These are phyloP conservation scores for Mucor piriformis DNA, from an alignment of 371 early-diverging fungal genomes.

Conservation along the genomic window DNA sequence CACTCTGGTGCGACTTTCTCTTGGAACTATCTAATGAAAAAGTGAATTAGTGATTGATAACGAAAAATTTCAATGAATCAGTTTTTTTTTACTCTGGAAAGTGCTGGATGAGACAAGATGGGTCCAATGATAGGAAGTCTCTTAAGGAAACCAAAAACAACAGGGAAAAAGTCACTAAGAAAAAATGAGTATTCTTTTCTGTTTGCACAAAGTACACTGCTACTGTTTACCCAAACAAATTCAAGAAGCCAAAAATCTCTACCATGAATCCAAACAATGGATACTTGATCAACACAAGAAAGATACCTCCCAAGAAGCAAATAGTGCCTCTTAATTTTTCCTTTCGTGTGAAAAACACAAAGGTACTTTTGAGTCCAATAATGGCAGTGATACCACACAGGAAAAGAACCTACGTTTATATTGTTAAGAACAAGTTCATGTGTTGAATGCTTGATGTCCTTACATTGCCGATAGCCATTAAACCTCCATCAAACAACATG, in stretches of 20 bases:
- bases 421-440: too few relatives aligned
- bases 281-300: conserved; percentile 86
- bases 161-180: conserved; percentile 93
- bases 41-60: neutral
- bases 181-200: neutral
- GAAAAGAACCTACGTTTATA: conserved; percentile 77
- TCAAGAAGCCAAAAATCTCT: conserved; percentile 93
- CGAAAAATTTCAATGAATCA: too few relatives aligned
- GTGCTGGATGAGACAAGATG: conserved; percentile 78
- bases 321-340: conserved; percentile 88
- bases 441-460: neutral
- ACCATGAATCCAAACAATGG: conserved; percentile 89
- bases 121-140: conserved; percentile 89
- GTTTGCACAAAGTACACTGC: too few relatives aligned
- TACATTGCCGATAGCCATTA: conserved; percentile 97
- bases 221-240: conserved; percentile 95
- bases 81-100: conserved; percentile 78
- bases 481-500: conserved; percentile 92
- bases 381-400: conserved; percentile 85
- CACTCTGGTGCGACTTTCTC: conserved; percentile 34
- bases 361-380: conserved; percentile 85
- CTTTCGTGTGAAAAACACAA: conserved; percentile 80
- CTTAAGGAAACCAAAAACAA: conserved; percentile 84
- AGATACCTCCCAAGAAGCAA: conserved; percentile 91
- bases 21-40: conserved; percentile 22